These are phyloP conservation scores for Diutina mesorugosa DNA, from an alignment of 1,139 yeast species.

Conservation along the genomic window DNA sequence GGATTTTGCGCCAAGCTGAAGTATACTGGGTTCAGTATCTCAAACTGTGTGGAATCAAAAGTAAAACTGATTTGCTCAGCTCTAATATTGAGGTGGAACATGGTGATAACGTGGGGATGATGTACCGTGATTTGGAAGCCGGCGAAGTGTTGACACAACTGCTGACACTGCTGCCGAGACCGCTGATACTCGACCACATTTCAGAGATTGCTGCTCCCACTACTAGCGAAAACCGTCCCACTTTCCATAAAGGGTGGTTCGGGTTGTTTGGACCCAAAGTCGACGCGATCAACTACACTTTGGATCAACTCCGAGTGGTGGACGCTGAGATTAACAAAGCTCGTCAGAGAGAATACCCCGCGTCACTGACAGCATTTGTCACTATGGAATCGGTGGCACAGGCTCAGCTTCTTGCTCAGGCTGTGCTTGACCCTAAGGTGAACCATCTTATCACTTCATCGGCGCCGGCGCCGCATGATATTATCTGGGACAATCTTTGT, in stretches of 20 bases:
- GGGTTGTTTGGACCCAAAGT: conserved; percentile 45
- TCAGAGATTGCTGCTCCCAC: background rate
- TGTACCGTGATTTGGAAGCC: background rate
- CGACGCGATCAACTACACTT: conserved; percentile 54
- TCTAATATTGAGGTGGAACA: background rate
- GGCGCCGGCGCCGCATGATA: conserved; percentile 77
- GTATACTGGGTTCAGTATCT: conserved; percentile 67
- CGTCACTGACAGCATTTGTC: conserved; percentile 51
- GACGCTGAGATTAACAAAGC: conserved; percentile 32
- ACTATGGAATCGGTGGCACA: conserved; percentile 79
- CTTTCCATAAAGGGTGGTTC: conserved; percentile 32
- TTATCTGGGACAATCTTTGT: conserved; percentile 64
- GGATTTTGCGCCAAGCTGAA: conserved; percentile 47
- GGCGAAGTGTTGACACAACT: background rate
- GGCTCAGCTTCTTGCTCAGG: conserved; percentile 81
- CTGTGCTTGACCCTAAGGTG: conserved; percentile 66
- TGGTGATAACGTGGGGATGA: background rate
- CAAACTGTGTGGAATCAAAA: conserved; percentile 22
- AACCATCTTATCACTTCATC: conserved; percentile 55
- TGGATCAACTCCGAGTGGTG: conserved; percentile 39
- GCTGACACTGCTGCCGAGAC: background rate
- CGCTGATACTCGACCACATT: background rate
- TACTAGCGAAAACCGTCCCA: conserved; percentile 29
- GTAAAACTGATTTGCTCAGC: conserved; percentile 17
- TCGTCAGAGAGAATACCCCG: background rate